Evolutionary conservation across 805 yeast species (phyloP).

Genomic region (Trichomonascus vanleenenianus): DNA sequence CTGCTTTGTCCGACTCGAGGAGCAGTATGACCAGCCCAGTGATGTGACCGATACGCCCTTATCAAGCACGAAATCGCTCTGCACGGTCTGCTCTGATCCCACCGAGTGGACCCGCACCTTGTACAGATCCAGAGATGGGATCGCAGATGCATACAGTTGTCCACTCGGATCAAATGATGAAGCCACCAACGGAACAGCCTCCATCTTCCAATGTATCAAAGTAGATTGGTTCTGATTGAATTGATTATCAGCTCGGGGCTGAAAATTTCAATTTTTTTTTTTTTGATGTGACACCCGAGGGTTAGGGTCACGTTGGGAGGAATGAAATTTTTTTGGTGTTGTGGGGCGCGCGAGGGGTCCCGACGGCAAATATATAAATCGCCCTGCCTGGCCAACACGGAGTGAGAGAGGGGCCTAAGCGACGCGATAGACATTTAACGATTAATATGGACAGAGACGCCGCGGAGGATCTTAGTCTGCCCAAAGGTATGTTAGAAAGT

Average conservation of each 20-base stretch:
- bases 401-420: background rate
- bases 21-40: constrained; percentile 43
- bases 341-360: background rate
- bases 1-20: constrained; percentile 5
- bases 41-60: constrained; percentile 43
- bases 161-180: constrained; percentile 53
- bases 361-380: background rate
- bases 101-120: constrained; percentile 56
- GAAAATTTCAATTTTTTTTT: background rate
- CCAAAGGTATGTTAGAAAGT: constrained; percentile 13
- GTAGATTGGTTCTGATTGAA: background rate
- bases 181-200: constrained; percentile 12
- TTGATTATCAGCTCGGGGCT: background rate
- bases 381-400: background rate
- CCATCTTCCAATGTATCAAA: background rate
- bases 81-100: constrained; percentile 34
- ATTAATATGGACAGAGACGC: constrained; percentile 16
- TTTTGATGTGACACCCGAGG: no score
- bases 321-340: background rate
- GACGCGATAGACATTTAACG: background rate
- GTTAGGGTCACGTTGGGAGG: no score
- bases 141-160: constrained; percentile 54
- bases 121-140: constrained; percentile 64
- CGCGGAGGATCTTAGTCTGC: constrained; percentile 31
- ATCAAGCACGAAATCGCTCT: constrained; percentile 45